Evolutionary conservation across 2,329 filamentous ascomycete species (phyloP), one percentile per base, ranked within the genome.

Genomic region (Sporothrix pseudoabietina): DNA sequence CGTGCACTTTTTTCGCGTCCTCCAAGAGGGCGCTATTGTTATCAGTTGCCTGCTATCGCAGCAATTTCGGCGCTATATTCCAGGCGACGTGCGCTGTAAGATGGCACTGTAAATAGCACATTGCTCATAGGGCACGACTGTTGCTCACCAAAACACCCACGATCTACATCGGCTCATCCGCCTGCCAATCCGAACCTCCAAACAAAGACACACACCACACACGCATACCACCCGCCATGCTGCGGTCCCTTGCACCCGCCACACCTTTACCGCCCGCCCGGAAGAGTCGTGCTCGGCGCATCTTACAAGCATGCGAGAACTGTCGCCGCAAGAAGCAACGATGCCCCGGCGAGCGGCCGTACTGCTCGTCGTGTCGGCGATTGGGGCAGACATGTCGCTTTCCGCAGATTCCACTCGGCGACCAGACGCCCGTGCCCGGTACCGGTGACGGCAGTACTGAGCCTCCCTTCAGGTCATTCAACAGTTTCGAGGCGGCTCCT

Each of bases 291-390:
- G 47, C 47, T 22, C 39, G 47, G 10, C 66, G 71, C 16, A 66
- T 72, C 30, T 7, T 71, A 7, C 44, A 72, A 39, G 63, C 52
- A 7, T 69, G 39, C 68, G 32, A 68, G 39, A 68, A 72, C 54
- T 55, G 66, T 30, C 66, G 66, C 22, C 66, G 66, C 41, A 69
- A 69, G n/a, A 69, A 69, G 47, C 54, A 49, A 6, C 47, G 66
- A 19, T 69, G 66, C 14, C 66, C 66, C 10, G 65, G 66, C 19
- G 66, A 69, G 47, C 66, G 66, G 66, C 66, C 66, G 66, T 26
- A 26, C 14, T 69, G 66, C 47, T 69, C 66, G 10, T 55, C 39
- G n/a, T 69, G 66, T 30, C 54, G 30, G 30, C 66, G 66, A 9
- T 30, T 69, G 9, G 65, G 66, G 16, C 66, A 69, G 66, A 55